phyloP scores from a whole-genome alignment of 306 rosid species.

The Medicago lupulina region DNA sequence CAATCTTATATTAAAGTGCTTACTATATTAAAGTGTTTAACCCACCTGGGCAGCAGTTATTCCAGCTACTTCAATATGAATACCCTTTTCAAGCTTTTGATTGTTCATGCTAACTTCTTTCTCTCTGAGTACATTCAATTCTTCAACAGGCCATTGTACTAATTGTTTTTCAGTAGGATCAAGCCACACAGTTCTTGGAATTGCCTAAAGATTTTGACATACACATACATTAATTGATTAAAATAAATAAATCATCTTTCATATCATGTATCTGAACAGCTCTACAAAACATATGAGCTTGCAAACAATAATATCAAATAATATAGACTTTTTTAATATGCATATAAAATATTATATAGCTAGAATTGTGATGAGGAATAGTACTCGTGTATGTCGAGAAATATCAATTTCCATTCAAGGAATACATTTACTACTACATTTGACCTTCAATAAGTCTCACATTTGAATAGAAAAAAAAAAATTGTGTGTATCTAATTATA shows the following conservation, averaged over 20 bases:
- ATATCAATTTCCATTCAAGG: not conserved
- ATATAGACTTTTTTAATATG: no score
- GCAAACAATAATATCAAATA: no score
- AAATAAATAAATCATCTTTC: no score
- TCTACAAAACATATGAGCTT: no score
- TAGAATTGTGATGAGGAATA: no score
- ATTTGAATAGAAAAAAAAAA: no score
- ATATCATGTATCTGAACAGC: no score
- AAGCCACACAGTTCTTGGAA: constrained; percentile 81
- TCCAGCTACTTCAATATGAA: constrained; percentile 55
- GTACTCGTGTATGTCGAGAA: not conserved
- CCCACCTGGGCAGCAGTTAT: constrained; percentile 78
- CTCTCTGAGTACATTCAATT: constrained; percentile 61
- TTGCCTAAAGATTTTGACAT: constrained; percentile 50
- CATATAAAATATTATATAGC: no score
- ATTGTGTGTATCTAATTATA: no score
- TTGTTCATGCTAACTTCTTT: constrained; percentile 45
- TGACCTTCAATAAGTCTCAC: no score
- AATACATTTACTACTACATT: not conserved
- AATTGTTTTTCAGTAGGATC: constrained; percentile 61
- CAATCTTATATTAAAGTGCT: not conserved
- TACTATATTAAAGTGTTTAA: not conserved
- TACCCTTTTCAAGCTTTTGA: constrained; percentile 52
- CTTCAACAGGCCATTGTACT: constrained; percentile 69
- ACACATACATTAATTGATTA: not conserved